Conservation (phyloP, 2,329 filamentous ascomycete species). For the Balansia obtecta region DNA sequence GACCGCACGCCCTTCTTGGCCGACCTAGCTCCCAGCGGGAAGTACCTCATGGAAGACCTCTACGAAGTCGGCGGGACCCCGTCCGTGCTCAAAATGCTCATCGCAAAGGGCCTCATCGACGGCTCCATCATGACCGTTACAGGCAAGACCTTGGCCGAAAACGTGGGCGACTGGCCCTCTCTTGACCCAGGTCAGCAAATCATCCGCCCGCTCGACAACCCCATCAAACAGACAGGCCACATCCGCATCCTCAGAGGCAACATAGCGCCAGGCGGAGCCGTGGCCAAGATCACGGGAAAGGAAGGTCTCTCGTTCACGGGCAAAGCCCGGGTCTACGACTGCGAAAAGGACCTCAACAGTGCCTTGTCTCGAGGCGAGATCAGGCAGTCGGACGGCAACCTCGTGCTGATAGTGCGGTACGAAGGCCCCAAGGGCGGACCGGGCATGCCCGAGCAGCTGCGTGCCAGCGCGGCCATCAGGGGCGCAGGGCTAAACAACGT, state of each 20-base stretch:
- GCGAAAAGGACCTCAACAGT: constrained; percentile 65
- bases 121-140: constrained; percentile 72
- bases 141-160: constrained; percentile 71
- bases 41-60: constrained; percentile 79
- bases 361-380: constrained; percentile 61
- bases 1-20: constrained; percentile 79
- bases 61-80: constrained; percentile 79
- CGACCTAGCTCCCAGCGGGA: constrained; percentile 71
- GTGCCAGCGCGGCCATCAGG: constrained; percentile 82
- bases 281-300: constrained; percentile 94
- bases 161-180: constrained; percentile 64
- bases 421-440: constrained; percentile 89
- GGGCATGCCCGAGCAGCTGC: constrained; percentile 92
- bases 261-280: constrained; percentile 66
- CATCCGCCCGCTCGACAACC: constrained; percentile 64
- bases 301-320: constrained; percentile 77
- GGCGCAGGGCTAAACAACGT: constrained; percentile 79
- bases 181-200: constrained; percentile 70
- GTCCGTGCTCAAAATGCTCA: constrained; percentile 72
- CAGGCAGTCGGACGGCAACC: constrained; percentile 48
- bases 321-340: constrained; percentile 72
- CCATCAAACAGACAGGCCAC: constrained; percentile 76
- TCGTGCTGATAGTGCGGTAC: constrained; percentile 84
- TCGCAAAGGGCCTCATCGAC: constrained; percentile 63
- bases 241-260: constrained; percentile 82